phyloP scores from a whole-genome alignment of 768 basidiomycete genomes.

The Kwoniella sp. region DNA sequence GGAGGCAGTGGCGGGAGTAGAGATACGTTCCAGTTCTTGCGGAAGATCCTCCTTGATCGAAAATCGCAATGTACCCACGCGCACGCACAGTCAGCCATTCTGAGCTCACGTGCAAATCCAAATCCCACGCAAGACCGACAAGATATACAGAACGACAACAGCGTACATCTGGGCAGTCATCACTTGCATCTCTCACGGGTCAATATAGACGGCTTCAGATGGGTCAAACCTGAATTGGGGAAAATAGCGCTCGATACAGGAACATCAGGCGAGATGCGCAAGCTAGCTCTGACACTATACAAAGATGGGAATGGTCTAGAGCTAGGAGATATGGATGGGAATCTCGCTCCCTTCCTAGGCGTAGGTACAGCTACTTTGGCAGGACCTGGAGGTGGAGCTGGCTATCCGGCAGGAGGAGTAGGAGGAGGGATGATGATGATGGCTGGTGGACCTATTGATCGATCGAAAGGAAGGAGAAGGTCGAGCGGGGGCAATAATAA shows the following conservation, averaged over 20 bases:
- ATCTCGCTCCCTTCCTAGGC: not conserved
- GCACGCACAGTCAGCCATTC: no score
- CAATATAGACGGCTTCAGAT: slow-evolving; percentile 44
- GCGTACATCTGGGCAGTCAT: not conserved
- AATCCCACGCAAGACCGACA: no score
- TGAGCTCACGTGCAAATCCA: no score
- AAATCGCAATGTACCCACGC: not conserved
- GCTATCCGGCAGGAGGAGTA: not conserved
- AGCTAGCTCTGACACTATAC: slow-evolving; percentile 31
- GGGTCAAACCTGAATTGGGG: slow-evolving; percentile 42
- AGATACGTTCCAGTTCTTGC: slow-evolving; percentile 24
- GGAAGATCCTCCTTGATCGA: slow-evolving; percentile 7
- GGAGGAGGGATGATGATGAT: not conserved
- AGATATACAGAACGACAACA: not conserved
- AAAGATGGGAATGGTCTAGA: slow-evolving; percentile 24
- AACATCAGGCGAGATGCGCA: slow-evolving; percentile 44
- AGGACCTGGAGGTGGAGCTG: no score
- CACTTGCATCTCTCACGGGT: slow-evolving; percentile 25
- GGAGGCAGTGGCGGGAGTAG: no score
- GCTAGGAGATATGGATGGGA: slow-evolving; percentile 51
- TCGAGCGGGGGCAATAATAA: slow-evolving; percentile 1
- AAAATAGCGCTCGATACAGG: slow-evolving; percentile 47
- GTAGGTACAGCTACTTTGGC: not conserved
- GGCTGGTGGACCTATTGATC: slow-evolving; percentile 10
- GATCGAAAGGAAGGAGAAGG: slow-evolving; percentile 8